Percentiles rank a stretch among this genome's conserved stretches.
phyloP scores from a whole-genome alignment of 176 grass and related monocot genomes.

The Poa annua region DNA sequence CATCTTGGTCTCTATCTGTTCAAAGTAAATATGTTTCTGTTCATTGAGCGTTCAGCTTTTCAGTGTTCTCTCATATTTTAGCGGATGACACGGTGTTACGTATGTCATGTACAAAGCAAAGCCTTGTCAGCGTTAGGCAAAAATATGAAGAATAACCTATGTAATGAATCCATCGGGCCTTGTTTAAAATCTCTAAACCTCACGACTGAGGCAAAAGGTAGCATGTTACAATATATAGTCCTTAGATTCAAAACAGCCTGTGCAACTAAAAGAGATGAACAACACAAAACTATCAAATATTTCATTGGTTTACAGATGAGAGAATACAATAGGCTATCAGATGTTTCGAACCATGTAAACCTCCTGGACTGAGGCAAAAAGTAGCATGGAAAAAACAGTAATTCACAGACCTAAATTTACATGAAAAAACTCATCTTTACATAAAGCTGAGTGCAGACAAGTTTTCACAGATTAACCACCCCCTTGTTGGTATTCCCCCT shows the following conservation, averaged over 20 bases:
- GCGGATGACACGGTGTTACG: background rate
- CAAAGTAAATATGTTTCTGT: constrained; percentile 52
- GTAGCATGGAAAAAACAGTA: constrained; percentile 38
- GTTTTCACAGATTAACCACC: constrained; percentile 37
- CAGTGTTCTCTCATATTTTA: too few relatives aligned
- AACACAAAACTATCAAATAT: constrained; percentile 21
- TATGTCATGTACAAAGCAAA: too few relatives aligned
- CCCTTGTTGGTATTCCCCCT: background rate
- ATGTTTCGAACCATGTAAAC: constrained; percentile 33
- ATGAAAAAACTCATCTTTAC: constrained; percentile 52
- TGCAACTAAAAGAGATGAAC: background rate
- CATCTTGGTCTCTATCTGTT: constrained; percentile 48
- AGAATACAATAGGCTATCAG: constrained; percentile 34
- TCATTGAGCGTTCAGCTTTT: background rate
- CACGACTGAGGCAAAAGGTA: background rate
- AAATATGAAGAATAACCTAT: too few relatives aligned
- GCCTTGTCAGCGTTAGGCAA: too few relatives aligned
- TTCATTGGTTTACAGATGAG: constrained; percentile 39
- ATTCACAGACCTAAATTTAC: constrained; percentile 46
- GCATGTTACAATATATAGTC: background rate
- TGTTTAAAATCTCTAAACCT: background rate
- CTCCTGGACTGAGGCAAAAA: constrained; percentile 38
- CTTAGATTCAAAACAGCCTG: background rate
- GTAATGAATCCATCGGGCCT: too few relatives aligned
- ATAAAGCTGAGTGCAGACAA: constrained; percentile 34